Conservation (phyloP, 179 eudicot genomes). For the Camellia oleifera region DNA sequence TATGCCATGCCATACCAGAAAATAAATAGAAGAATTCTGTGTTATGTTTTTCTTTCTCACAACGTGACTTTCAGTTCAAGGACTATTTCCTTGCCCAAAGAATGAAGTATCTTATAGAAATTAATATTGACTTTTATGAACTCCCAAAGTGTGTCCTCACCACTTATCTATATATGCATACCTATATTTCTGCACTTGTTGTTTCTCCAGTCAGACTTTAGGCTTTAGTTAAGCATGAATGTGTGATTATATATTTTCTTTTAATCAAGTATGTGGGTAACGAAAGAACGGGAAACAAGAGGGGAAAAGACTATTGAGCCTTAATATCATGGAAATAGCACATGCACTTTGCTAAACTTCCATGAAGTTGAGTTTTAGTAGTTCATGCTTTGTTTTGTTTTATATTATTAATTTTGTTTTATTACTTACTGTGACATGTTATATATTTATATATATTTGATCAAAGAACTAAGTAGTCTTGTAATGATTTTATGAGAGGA, state of each 20-base stretch:
- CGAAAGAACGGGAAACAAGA: not conserved
- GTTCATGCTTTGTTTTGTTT: not conserved
- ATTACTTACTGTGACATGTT: not conserved
- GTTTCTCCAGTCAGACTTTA: not conserved
- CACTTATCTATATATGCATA: not conserved
- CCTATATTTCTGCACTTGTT: not conserved
- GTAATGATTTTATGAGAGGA: not conserved
- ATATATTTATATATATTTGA: not conserved
- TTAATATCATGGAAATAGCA: not conserved
- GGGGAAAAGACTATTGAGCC: not conserved
- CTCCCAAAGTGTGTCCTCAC: not conserved
- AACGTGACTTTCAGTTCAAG: conserved; percentile 7
- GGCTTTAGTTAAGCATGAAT: not conserved
- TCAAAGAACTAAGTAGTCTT: not conserved
- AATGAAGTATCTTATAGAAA: not conserved
- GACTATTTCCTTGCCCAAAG: conserved; percentile 3
- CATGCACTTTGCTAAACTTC: not conserved
- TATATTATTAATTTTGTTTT: not conserved
- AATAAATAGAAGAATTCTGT: no score
- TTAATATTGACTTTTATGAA: not conserved
- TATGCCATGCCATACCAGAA: no score
- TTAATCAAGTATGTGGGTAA: not conserved
- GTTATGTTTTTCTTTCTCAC: not conserved
- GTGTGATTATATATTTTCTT: not conserved
- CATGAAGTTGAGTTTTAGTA: not conserved